Conservation (phyloP, 768 basidiomycete species). For the Russula vinacea region DNA sequence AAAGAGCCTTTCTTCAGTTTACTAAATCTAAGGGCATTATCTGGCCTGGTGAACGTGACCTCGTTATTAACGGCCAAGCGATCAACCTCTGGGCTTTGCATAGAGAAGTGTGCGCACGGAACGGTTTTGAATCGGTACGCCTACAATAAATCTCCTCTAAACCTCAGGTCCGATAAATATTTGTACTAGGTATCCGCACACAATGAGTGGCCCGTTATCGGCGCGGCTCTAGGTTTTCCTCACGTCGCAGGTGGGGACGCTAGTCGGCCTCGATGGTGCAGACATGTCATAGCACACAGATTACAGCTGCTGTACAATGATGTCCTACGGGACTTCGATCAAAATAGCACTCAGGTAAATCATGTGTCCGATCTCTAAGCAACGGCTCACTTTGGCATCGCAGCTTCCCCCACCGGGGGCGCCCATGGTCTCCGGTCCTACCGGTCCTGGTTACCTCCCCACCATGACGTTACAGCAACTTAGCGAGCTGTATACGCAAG, state of each 20-base stretch:
- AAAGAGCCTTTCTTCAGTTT: neutral
- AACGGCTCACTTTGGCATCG: slow-evolving; percentile 9
- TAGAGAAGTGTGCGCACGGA: slow-evolving; percentile 5
- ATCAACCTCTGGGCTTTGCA: slow-evolving; percentile 19
- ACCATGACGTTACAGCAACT: slow-evolving; percentile 7
- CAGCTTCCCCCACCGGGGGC: slow-evolving; percentile 8
- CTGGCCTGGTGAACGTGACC: slow-evolving; percentile 11
- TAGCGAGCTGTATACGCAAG: neutral
- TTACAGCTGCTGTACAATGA: slow-evolving; percentile 16
- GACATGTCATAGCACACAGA: slow-evolving; percentile 4
- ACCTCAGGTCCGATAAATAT: neutral
- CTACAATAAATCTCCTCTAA: neutral
- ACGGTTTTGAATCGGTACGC: slow-evolving; percentile 18
- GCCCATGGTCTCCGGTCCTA: neutral
- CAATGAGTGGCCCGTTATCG: slow-evolving; percentile 20
- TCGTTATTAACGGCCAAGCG: neutral
- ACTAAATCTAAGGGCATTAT: neutral
- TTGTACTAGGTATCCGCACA: slow-evolving; percentile 12
- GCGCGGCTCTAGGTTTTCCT: slow-evolving; percentile 11
- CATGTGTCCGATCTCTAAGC: no score
- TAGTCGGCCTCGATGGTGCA: slow-evolving; percentile 11
- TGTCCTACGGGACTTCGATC: slow-evolving; percentile 13
- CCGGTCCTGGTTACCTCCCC: neutral
- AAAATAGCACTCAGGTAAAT: no score
- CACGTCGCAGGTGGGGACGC: slow-evolving; percentile 4